Evolutionary conservation across 495 filamentous ascomycete genomes (phyloP), one percentile per base, ranked within the genome.

Genomic region (Podospora anserina): DNA sequence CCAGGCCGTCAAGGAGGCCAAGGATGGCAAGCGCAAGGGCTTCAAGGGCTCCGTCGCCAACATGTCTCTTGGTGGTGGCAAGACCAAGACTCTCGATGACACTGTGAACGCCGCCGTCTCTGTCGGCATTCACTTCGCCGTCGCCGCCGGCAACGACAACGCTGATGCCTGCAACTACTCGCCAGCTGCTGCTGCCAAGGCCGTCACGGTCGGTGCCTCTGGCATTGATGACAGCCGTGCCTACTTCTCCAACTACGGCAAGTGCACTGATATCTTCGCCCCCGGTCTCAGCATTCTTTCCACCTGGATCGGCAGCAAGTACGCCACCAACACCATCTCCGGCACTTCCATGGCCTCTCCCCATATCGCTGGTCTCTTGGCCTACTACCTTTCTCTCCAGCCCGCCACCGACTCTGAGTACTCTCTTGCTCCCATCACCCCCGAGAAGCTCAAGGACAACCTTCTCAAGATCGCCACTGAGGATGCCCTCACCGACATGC

Each of bases 171-270:
- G 96, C 90, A 94, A 93, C 83, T 99, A 98, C 87, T 99, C 96
- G n/a, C 96, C 96, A 32, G 96, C 96, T 71, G 90, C 94, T 63
- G 92, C 96, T 70, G 87, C 89, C 73, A 92, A 94, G 78, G 94
- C 96, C 66, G 89, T 99, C 75, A 99, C 96, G 61, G 96, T 99
- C 68, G 96, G 94, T 78, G 96, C 96, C 69, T 96, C 93, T 20
- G 96, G 91, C 68, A 86, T 99, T 39, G 86, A 86, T 72, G 96
- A 99, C 79, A 92, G 93, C 86, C 94, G 96, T 81, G 96, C 96
- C 70, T 99, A 98, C 88, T 99, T 99, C 90, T 98, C 96, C 88
- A 99, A 99, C 90, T 98, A 89, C 82, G 96, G 96, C 79, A 94
- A 93, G 87, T 99, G 96, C 87, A 97, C 94, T 77, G 93, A 98